Evolutionary conservation across 495 filamentous ascomycete species (phyloP).

Genomic region (Acidomyces sp.): DNA sequence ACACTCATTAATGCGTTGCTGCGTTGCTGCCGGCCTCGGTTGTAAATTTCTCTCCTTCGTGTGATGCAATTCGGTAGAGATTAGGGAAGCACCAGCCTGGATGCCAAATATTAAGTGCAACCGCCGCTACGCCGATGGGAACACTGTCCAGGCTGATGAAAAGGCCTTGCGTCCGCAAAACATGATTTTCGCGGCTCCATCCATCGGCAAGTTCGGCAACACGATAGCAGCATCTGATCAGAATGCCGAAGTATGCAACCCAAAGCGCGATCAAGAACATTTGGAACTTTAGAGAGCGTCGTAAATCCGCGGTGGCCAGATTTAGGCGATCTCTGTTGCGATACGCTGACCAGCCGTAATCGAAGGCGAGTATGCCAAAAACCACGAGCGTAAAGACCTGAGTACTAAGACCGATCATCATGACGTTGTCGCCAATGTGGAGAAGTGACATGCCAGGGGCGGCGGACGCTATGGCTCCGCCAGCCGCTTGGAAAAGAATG

Average conservation of each 20-base stretch:
- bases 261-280: conserved; percentile 35
- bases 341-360: conserved; percentile 29
- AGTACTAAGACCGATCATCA: conserved; percentile 32
- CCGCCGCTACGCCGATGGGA: conserved; percentile 14
- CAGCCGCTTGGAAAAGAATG: conserved; percentile 20
- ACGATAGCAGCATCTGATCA: conserved; percentile 37
- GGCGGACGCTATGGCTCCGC: conserved; percentile 18
- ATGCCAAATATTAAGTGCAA: conserved; percentile 21
- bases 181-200: conserved; percentile 20
- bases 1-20: too few species aligned
- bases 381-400: conserved; percentile 37
- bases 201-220: conserved; percentile 37
- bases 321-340: conserved; percentile 20
- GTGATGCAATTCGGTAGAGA: too few species aligned
- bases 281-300: conserved; percentile 24
- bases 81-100: conserved; percentile 20
- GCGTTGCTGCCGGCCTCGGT: too few species aligned
- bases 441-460: neutral
- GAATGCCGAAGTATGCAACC: conserved; percentile 33
- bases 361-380: conserved; percentile 33
- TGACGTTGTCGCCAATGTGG: conserved; percentile 26
- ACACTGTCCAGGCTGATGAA: conserved; percentile 42
- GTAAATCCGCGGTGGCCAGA: conserved; percentile 12
- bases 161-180: conserved; percentile 31
- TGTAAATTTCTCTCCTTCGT: too few species aligned